Conservation (phyloP, 2,329 filamentous ascomycete genomes). For the Aspergillus tanneri region DNA sequence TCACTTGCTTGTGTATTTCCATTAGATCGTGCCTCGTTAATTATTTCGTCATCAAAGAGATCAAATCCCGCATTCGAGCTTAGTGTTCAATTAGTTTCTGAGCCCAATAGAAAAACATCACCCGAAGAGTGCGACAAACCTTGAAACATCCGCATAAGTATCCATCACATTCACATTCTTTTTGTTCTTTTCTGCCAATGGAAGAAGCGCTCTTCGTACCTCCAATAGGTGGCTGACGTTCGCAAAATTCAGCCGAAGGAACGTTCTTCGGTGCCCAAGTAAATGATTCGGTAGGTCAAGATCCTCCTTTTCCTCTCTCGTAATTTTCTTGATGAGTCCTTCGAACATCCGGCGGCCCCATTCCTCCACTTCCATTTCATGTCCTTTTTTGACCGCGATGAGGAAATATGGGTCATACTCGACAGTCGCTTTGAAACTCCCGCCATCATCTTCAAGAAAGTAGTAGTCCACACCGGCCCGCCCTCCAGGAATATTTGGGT, state of each 20-base stretch:
- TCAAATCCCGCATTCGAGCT: slow-evolving; percentile 82
- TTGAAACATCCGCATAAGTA: slow-evolving; percentile 93
- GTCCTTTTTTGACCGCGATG: slow-evolving; percentile 81
- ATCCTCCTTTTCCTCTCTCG: slow-evolving; percentile 85
- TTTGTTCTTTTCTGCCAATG: slow-evolving; percentile 93
- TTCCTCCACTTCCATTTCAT: slow-evolving; percentile 92
- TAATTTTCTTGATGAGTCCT: slow-evolving; percentile 76
- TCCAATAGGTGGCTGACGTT: slow-evolving; percentile 84
- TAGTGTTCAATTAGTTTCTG: slow-evolving; percentile 25
- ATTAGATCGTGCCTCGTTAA: slow-evolving; percentile 76
- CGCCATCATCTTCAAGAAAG: slow-evolving; percentile 86
- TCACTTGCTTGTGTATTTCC: slow-evolving; percentile 86
- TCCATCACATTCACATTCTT: slow-evolving; percentile 97
- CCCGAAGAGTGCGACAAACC: slow-evolving; percentile 49
- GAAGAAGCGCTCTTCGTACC: slow-evolving; percentile 80
- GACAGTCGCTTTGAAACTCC: slow-evolving; percentile 91
- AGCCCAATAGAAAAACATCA: background rate
- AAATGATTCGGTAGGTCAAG: slow-evolving; percentile 93
- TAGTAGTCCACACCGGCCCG: slow-evolving; percentile 93
- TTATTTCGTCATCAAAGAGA: slow-evolving; percentile 88
- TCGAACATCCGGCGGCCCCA: slow-evolving; percentile 80
- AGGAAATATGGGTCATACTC: slow-evolving; percentile 98
- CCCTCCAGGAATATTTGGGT: slow-evolving; percentile 78
- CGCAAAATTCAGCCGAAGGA: slow-evolving; percentile 80
- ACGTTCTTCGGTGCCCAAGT: slow-evolving; percentile 82